Evolutionary conservation across 2,329 filamentous ascomycete genomes (phyloP).

Genomic region (Exophiala viscosa): DNA sequence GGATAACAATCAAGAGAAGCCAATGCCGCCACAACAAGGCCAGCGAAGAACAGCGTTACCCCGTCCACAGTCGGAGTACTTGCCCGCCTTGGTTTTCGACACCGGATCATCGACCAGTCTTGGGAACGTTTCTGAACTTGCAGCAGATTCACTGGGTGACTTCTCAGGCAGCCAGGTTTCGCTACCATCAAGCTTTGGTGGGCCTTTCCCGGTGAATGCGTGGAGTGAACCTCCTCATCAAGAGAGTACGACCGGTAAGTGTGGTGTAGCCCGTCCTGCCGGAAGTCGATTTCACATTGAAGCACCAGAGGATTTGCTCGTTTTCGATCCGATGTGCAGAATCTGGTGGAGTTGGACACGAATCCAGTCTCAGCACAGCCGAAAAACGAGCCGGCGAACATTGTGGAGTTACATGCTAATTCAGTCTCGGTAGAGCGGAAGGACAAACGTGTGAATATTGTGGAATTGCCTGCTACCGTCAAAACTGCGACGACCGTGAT

Average conservation of each 20-base stretch:
- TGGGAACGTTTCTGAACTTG: background rate
- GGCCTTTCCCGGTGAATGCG: background rate
- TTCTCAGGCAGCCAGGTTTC: background rate
- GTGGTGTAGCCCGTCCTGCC: too few species aligned
- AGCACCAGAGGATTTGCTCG: slow-evolving; percentile 10
- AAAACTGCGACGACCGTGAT: background rate
- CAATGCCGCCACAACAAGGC: too few species aligned
- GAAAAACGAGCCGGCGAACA: background rate
- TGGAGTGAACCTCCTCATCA: background rate
- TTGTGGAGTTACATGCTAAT: background rate
- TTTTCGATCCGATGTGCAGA: slow-evolving; percentile 1
- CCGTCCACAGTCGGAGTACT: background rate
- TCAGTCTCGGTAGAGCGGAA: background rate
- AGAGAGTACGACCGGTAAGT: background rate
- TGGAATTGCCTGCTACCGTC: background rate
- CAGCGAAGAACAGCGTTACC: too few species aligned
- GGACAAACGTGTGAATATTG: background rate
- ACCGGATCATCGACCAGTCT: background rate
- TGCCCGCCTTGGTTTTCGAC: background rate
- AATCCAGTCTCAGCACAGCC: background rate
- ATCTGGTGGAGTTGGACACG: slow-evolving; percentile 2
- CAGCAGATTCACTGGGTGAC: background rate
- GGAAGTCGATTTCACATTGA: background rate
- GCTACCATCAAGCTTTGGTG: background rate
- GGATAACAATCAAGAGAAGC: background rate